phyloP scores from a whole-genome alignment of 495 filamentous ascomycete species.

The Tuber brumale region DNA sequence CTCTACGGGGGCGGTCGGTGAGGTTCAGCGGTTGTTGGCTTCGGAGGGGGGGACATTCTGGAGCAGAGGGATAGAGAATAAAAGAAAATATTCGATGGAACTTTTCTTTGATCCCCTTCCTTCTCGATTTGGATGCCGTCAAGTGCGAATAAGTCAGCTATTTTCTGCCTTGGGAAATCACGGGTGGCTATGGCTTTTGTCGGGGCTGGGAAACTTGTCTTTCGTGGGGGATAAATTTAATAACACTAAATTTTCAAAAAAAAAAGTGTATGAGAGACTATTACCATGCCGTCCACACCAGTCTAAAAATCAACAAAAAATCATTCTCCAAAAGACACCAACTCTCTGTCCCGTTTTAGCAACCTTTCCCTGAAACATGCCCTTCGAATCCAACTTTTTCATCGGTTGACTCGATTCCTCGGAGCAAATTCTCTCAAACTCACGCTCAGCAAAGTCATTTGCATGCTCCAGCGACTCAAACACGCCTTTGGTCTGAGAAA shows the following conservation, averaged over 20 bases:
- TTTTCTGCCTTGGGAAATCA: background rate
- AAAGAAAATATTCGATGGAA: background rate
- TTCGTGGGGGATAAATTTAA: background rate
- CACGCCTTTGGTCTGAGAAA: background rate
- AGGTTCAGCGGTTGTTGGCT: background rate
- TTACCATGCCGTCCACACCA: background rate
- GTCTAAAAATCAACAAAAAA: background rate
- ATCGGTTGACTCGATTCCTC: background rate
- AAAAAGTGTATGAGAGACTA: background rate
- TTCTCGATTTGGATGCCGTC: background rate
- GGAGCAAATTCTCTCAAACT: background rate
- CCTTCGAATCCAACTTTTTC: background rate
- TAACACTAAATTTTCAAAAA: background rate
- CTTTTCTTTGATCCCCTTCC: background rate
- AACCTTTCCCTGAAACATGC: conserved; percentile 1
- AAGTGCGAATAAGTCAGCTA: background rate
- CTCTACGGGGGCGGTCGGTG: background rate
- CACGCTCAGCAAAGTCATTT: background rate
- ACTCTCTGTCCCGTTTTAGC: background rate
- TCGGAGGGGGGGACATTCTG: background rate
- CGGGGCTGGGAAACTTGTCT: background rate
- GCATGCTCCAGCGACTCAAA: conserved; percentile 1
- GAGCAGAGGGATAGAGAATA: background rate
- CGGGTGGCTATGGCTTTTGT: background rate
- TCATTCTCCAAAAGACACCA: background rate